phyloP scores from a whole-genome alignment of 2,329 filamentous ascomycete genomes.

The Pestalotiopsis sp. region DNA sequence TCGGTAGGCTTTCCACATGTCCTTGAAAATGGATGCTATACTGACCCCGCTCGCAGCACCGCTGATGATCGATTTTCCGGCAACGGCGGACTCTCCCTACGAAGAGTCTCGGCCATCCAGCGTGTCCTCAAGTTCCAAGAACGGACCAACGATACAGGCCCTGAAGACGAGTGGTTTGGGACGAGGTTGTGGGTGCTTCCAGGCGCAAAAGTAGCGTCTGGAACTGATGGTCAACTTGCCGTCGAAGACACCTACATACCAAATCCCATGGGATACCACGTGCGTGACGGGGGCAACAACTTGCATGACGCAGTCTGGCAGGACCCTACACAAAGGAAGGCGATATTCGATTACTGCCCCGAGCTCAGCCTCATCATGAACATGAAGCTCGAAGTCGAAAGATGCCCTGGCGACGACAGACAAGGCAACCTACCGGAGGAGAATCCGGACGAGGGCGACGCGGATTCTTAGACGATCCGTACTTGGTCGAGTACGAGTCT shows the following conservation, averaged over 20 bases:
- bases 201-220: constrained; percentile 48
- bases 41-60: constrained; percentile 28
- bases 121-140: constrained; percentile 51
- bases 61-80: constrained; percentile 49
- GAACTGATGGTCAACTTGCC: constrained; percentile 44
- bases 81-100: constrained; percentile 57
- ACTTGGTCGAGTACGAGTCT: neutral
- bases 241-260: constrained; percentile 54
- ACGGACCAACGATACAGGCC: constrained; percentile 51
- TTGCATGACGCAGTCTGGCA: constrained; percentile 51
- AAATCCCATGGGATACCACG: constrained; percentile 58
- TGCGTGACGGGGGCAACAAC: constrained; percentile 44
- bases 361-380: constrained; percentile 58
- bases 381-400: constrained; percentile 57
- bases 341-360: constrained; percentile 59
- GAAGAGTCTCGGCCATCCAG: constrained; percentile 53
- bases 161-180: constrained; percentile 61
- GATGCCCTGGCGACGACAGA: constrained; percentile 42
- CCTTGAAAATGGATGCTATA: neutral
- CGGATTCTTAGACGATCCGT: neutral
- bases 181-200: constrained; percentile 50
- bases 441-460: neutral
- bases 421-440: constrained; percentile 7
- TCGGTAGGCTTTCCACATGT: constrained; percentile 37
- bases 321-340: constrained; percentile 42